Percentiles rank a stretch among this genome's conserved stretches.
phyloP scores from a whole-genome alignment of 371 early-diverging fungal species.

The Rhizopus arrhizus region DNA sequence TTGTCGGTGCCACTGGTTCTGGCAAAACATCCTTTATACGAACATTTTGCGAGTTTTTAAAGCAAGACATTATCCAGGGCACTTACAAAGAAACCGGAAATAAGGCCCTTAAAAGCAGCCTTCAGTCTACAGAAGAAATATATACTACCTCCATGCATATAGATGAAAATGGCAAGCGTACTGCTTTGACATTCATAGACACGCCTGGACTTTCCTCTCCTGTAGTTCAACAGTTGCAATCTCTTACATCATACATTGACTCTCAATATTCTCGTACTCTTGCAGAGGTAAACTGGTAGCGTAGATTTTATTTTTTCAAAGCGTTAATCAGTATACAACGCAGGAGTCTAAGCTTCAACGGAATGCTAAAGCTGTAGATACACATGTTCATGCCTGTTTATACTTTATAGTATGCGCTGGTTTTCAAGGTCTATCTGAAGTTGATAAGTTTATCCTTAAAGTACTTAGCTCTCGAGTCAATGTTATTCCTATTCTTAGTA shows the following conservation, averaged over 20 bases:
- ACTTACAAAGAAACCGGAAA: conserved; percentile 35
- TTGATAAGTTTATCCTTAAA: conserved; percentile 86
- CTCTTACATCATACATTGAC: conserved; percentile 66
- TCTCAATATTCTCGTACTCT: conserved; percentile 74
- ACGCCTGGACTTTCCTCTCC: conserved; percentile 72
- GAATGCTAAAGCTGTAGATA: conserved; percentile 76
- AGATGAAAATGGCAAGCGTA: conserved; percentile 76
- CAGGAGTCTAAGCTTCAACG: conserved; percentile 69
- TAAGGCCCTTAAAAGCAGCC: conserved; percentile 25
- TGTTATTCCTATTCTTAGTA: conserved; percentile 96
- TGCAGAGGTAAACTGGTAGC: conserved; percentile 56
- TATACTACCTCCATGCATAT: conserved; percentile 65
- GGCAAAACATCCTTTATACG: conserved; percentile 84
- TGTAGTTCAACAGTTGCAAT: conserved; percentile 49
- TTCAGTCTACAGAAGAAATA: conserved; percentile 46
- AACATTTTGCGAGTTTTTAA: conserved; percentile 67
- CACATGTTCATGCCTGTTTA: conserved; percentile 92
- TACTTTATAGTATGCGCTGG: conserved; percentile 87
- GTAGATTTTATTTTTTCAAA: neutral
- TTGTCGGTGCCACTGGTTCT: conserved; percentile 67
- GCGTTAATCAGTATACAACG: conserved; percentile 35
- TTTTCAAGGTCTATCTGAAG: conserved; percentile 61
- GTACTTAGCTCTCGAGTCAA: conserved; percentile 84
- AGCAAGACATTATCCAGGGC: conserved; percentile 31
- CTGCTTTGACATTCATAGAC: conserved; percentile 80